Evolutionary conservation across 192 early-diverging fungal species (phyloP), one percentile per base, ranked within the genome.

Genomic region (Geranomyces michiganensis): DNA sequence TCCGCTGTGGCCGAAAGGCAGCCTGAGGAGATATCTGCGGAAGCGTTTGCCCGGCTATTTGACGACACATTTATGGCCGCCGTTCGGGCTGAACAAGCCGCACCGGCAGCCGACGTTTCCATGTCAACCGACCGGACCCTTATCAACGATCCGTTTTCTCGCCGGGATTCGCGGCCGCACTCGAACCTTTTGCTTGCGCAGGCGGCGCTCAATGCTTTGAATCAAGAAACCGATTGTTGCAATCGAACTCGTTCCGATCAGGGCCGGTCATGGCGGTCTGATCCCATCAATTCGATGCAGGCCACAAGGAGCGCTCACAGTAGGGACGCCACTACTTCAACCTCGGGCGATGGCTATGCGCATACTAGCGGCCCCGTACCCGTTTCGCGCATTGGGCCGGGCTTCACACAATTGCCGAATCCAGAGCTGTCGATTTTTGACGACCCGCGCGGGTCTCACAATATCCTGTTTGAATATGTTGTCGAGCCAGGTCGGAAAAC

Each of bases 391-490:
- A 41, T 41, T 41, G 36, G 36, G 10, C 36, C 36, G 36, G 36
- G 36, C 36, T 41, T 41, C 10, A 41, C 36, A 3, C 36, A 41
- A 3, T 10, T 53, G 7, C 19, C 19, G 15, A 29, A 60, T 32
- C 58, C 58, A 5, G 58, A 60, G 10, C 31, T 60, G 5, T 19
- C 58, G 9, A 33, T 60, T 33, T 60, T 60, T 70, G 68, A 70
- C 24, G 56, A 49, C 15, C 68, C 53, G 17, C 27, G 33, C 29
- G 68, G 41, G 6, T 43, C 68, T 12, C 53, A 72, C 43, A 64
- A 72, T 41, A 53, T 36, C 0, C 1, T 72, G 22, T 72, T 64
- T 56, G 70, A 72, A 45, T 72, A 72, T 55, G 30, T 72, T 13
- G 36, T 72, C 21, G 70, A 72, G 19, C 22, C 60, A 19, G 70